Evolutionary conservation across 257 asterid species (phyloP).

Genomic region (Salvia rosmarinus): DNA sequence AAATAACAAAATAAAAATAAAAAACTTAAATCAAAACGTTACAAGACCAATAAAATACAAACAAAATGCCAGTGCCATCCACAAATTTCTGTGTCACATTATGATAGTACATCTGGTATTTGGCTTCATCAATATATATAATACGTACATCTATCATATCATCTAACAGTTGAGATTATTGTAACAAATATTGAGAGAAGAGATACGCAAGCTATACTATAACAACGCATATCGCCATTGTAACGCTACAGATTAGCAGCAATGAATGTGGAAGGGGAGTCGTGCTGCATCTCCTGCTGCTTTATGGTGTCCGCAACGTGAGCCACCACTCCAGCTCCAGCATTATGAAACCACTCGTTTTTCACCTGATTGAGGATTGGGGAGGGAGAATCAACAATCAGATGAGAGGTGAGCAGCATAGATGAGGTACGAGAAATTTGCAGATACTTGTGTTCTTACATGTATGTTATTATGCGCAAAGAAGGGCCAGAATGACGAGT

Average conservation of each 20-base stretch:
- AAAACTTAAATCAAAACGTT: too few relatives aligned
- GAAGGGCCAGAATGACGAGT: slow-evolving; percentile 91
- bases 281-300: slow-evolving; percentile 65
- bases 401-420: neutral
- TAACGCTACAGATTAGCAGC: slow-evolving; percentile 59
- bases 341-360: slow-evolving; percentile 83
- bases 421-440: neutral
- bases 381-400: neutral
- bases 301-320: slow-evolving; percentile 82
- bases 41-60: neutral
- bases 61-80: too few relatives aligned
- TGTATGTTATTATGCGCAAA: slow-evolving; percentile 94
- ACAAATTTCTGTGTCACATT: too few relatives aligned
- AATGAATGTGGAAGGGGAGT: slow-evolving; percentile 43
- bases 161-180: neutral
- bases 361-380: slow-evolving; percentile 59
- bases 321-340: slow-evolving; percentile 89
- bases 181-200: neutral
- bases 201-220: neutral
- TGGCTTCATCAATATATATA: too few relatives aligned
- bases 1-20: too few relatives aligned
- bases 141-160: too few relatives aligned
- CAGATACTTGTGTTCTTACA: slow-evolving; percentile 43
- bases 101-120: too few relatives aligned
- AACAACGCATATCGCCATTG: neutral